Evolutionary conservation across 495 filamentous ascomycete species (phyloP).

Genomic region (Penicillium angulare): DNA sequence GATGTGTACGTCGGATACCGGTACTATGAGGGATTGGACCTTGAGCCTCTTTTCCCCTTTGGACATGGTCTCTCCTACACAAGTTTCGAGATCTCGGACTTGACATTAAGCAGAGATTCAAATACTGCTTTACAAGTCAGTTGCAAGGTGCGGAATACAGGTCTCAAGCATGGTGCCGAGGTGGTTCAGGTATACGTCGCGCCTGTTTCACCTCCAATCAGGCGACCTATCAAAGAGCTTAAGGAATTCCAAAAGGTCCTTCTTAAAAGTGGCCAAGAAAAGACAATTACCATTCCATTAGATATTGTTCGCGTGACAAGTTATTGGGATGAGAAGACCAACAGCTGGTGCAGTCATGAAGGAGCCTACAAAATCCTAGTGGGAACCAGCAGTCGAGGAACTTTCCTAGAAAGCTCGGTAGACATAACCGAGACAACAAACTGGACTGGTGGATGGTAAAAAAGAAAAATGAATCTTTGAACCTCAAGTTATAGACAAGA

Average conservation of each 20-base stretch:
- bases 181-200: background rate
- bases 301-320: conserved; percentile 11
- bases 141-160: background rate
- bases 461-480: background rate
- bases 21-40: conserved; percentile 24
- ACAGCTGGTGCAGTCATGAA: conserved; percentile 11
- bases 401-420: conserved; percentile 8
- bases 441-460: conserved; percentile 13
- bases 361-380: conserved; percentile 11
- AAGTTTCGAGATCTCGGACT: conserved; percentile 52
- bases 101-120: conserved; percentile 5
- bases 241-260: conserved; percentile 21
- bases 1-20: conserved; percentile 64
- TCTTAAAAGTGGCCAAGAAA: conserved; percentile 1
- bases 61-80: conserved; percentile 69
- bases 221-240: conserved; percentile 19
- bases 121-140: background rate
- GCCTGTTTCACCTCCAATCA: background rate
- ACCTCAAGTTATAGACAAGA: background rate
- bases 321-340: conserved; percentile 19
- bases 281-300: conserved; percentile 4
- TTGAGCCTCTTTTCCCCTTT: conserved; percentile 61
- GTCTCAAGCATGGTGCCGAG: background rate
- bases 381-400: conserved; percentile 14
- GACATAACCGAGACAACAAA: conserved; percentile 14